phyloP scores from a whole-genome alignment of 371 early-diverging fungal genomes.

The Catenaria anguillulae region DNA sequence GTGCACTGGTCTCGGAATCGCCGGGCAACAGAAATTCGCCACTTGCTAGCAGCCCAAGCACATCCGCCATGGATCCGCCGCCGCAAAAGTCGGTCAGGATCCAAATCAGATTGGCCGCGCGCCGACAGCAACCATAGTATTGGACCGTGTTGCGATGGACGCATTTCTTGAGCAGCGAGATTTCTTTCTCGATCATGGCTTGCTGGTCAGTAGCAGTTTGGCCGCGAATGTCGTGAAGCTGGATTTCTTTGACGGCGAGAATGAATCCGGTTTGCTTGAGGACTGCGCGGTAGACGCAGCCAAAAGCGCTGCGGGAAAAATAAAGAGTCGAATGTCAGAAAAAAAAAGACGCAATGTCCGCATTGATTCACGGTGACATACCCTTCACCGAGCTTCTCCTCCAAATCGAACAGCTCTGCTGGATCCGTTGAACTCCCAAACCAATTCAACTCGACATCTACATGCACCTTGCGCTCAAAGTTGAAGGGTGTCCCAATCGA shows the following conservation, averaged over 20 bases:
- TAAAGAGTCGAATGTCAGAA: too few relatives aligned
- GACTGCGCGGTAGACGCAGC: conserved; percentile 20
- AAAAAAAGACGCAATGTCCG: not conserved
- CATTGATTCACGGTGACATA: not conserved
- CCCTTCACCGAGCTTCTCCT: conserved; percentile 25
- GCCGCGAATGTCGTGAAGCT: conserved; percentile 7
- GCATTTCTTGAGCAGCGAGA: conserved; percentile 15
- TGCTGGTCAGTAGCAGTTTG: conserved; percentile 5
- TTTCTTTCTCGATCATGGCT: conserved; percentile 18
- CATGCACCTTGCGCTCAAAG: conserved; percentile 15
- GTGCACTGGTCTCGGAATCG: not conserved
- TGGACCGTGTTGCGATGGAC: conserved; percentile 18
- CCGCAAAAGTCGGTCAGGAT: conserved; percentile 25
- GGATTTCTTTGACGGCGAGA: conserved; percentile 22
- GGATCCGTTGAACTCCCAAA: conserved; percentile 13
- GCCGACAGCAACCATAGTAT: conserved; percentile 17
- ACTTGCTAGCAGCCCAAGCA: conserved; percentile 14
- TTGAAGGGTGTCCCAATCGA: conserved; percentile 11
- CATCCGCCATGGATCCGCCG: conserved; percentile 20
- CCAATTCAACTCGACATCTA: conserved; percentile 15
- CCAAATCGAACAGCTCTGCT: conserved; percentile 14
- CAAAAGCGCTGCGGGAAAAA: conserved; percentile 15
- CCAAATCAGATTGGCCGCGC: conserved; percentile 17
- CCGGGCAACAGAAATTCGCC: not conserved
- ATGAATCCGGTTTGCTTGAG: conserved; percentile 16